These are phyloP conservation scores for Globisporangium spiculum DNA, from an alignment of 352 stramenopile species.

Conservation along the genomic window DNA sequence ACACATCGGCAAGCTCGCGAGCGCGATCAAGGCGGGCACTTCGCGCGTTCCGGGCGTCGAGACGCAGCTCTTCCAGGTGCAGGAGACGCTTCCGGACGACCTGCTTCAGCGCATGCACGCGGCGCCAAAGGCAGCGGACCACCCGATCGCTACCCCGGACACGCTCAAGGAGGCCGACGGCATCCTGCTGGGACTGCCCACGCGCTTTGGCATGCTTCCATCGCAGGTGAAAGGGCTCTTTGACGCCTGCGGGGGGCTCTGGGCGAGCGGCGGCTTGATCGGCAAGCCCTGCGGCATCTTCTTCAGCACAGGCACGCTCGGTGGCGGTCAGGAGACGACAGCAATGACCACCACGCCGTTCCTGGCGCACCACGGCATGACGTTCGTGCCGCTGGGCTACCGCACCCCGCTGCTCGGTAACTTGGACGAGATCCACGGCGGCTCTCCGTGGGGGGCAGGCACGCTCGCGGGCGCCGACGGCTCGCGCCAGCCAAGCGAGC, in stretches of 20 bases:
- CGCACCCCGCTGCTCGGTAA: slow-evolving; percentile 37
- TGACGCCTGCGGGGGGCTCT: slow-evolving; percentile 74
- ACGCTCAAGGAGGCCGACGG: slow-evolving; percentile 71
- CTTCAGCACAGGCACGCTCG: slow-evolving; percentile 60
- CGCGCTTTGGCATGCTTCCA: slow-evolving; percentile 72
- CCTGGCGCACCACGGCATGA: slow-evolving; percentile 84
- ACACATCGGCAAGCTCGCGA: slow-evolving; percentile 68
- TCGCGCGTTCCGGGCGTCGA: slow-evolving; percentile 47
- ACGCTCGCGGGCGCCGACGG: slow-evolving; percentile 76
- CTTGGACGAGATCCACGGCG: slow-evolving; percentile 63
- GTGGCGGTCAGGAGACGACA: slow-evolving; percentile 84
- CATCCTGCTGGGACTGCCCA: slow-evolving; percentile 81
- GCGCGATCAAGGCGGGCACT: slow-evolving; percentile 60
- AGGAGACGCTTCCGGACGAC: slow-evolving; percentile 74
- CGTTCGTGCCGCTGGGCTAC: slow-evolving; percentile 80
- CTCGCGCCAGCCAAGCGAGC: slow-evolving; percentile 62
- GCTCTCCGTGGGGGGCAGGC: slow-evolving; percentile 69
- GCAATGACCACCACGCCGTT: slow-evolving; percentile 74
- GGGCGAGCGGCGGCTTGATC: slow-evolving; percentile 60
- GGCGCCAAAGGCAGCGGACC: slow-evolving; percentile 46
- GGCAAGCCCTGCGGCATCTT: slow-evolving; percentile 84
- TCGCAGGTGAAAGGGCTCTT: slow-evolving; percentile 86
- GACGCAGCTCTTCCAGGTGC: slow-evolving; percentile 60
- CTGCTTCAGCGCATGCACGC: slow-evolving; percentile 71
- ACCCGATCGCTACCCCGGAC: slow-evolving; percentile 52